phyloP scores from a whole-genome alignment of 768 basidiomycete genomes.

The Hygrophoropsis aurantiaca region DNA sequence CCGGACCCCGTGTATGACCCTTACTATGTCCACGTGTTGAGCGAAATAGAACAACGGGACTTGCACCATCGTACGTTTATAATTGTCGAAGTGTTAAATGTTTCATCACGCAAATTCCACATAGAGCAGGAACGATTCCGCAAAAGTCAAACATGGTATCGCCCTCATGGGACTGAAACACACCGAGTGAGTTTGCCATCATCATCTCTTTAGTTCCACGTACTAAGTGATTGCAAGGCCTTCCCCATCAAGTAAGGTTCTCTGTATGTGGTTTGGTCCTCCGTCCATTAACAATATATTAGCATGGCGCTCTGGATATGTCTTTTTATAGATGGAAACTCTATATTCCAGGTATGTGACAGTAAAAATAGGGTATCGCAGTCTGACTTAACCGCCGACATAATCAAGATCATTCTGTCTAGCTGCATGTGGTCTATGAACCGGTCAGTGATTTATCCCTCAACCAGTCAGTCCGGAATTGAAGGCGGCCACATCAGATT shows the following conservation, averaged over 20 bases:
- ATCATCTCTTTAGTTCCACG: slow-evolving; percentile 2
- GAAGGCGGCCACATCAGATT: slow-evolving; percentile 36
- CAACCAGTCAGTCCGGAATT: background rate
- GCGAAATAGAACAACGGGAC: slow-evolving; percentile 61
- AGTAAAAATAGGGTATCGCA: background rate
- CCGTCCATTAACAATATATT: slow-evolving; percentile 3
- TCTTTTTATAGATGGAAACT: slow-evolving; percentile 72
- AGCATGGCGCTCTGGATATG: slow-evolving; percentile 75
- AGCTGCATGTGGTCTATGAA: slow-evolving; percentile 82
- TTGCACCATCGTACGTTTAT: slow-evolving; percentile 58
- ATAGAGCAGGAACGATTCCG: slow-evolving; percentile 70
- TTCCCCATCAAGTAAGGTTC: slow-evolving; percentile 62
- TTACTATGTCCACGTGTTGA: slow-evolving; percentile 71
- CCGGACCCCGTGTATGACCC: slow-evolving; percentile 76
- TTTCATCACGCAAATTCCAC: slow-evolving; percentile 4
- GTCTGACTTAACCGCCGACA: too few species aligned
- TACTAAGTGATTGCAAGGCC: slow-evolving; percentile 41
- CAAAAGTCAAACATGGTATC: slow-evolving; percentile 80
- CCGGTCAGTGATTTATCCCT: slow-evolving; percentile 37
- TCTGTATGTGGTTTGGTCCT: background rate
- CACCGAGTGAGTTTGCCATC: slow-evolving; percentile 52
- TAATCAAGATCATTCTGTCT: slow-evolving; percentile 56
- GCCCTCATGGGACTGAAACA: slow-evolving; percentile 81
- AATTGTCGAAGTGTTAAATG: background rate
- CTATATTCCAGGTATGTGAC: slow-evolving; percentile 65